Conservation (phyloP, 202 grass and related monocot species). For the Zizania palustris region DNA sequence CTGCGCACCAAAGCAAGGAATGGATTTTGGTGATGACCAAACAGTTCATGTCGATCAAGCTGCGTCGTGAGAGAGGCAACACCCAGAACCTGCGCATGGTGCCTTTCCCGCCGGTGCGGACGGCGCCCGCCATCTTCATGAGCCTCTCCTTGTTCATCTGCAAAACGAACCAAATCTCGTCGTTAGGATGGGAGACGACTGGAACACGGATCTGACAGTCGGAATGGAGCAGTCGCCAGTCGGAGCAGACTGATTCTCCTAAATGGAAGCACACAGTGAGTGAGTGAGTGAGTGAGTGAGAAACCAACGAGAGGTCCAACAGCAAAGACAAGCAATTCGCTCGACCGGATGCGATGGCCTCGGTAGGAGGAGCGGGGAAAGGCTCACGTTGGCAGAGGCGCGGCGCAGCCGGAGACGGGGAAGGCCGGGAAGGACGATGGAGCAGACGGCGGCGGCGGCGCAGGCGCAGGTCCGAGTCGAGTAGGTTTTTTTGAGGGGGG, state of each 20-base stretch:
- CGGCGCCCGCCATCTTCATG: conserved; percentile 81
- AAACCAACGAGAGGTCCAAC: background rate
- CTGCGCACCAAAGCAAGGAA: conserved; percentile 9
- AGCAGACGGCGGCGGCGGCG: background rate
- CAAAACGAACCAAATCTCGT: background rate
- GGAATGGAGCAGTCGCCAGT: background rate
- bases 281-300: too few species aligned
- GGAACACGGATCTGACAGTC: background rate
- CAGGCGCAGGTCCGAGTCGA: conserved; percentile 28
- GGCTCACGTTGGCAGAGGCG: background rate
- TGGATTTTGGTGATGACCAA: too few species aligned
- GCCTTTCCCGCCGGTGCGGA: conserved; percentile 75
- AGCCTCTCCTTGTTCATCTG: conserved; percentile 85
- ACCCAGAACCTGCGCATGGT: conserved; percentile 64
- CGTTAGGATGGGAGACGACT: background rate
- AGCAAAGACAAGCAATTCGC: background rate
- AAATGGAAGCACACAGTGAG: background rate
- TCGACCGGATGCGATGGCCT: background rate
- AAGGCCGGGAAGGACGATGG: background rate
- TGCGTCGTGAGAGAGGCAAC: too few species aligned
- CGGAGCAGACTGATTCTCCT: background rate
- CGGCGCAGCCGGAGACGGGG: background rate
- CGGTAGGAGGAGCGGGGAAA: too few species aligned
- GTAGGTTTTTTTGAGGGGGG: conserved; percentile 23
- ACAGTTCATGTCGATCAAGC: too few species aligned